Conservation (phyloP, 768 basidiomycete species). For the Suillus plorans region DNA sequence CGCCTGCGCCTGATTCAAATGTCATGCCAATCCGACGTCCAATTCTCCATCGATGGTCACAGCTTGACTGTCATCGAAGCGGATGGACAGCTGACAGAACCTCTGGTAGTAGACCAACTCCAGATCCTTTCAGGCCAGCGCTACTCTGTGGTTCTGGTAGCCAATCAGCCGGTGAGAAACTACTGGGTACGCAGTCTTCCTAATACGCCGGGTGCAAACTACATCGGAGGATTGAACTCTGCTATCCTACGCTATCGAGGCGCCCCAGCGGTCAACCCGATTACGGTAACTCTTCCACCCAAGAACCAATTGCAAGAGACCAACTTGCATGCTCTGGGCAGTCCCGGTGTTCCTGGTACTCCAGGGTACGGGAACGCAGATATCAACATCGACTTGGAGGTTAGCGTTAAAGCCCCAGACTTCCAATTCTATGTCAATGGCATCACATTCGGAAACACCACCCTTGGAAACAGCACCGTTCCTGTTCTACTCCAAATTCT, state of each 20-base stretch:
- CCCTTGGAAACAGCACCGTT: conserved; percentile 25
- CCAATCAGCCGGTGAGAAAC: conserved; percentile 33
- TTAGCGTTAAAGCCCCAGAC: conserved; percentile 3
- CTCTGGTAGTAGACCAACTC: conserved; percentile 41
- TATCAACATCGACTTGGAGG: conserved; percentile 29
- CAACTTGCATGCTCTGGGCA: conserved; percentile 22
- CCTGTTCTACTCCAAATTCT: conserved; percentile 47
- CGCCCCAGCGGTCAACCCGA: conserved; percentile 39
- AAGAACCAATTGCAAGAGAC: conserved; percentile 32
- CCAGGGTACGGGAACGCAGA: conserved; percentile 41
- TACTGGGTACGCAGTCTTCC: conserved; percentile 51
- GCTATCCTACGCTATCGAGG: conserved; percentile 53
- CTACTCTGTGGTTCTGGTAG: conserved; percentile 31
- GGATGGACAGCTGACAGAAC: conserved; percentile 40
- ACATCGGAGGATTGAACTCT: conserved; percentile 46
- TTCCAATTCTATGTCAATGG: conserved; percentile 14
- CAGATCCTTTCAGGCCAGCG: conserved; percentile 37
- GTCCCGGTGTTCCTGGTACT: conserved; percentile 37
- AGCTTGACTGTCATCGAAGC: conserved; percentile 46
- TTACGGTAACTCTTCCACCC: conserved; percentile 27
- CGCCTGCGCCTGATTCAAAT: conserved; percentile 37
- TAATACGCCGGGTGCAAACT: conserved; percentile 17
- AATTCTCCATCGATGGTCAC: conserved; percentile 47
- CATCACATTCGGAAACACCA: conserved; percentile 7
- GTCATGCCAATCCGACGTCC: conserved; percentile 43